A percentile compares a stretch with the other conserved stretches of the same genome.
Conservation (phyloP, 2,329 filamentous ascomycete genomes). For the Calonectria ilicicola region DNA sequence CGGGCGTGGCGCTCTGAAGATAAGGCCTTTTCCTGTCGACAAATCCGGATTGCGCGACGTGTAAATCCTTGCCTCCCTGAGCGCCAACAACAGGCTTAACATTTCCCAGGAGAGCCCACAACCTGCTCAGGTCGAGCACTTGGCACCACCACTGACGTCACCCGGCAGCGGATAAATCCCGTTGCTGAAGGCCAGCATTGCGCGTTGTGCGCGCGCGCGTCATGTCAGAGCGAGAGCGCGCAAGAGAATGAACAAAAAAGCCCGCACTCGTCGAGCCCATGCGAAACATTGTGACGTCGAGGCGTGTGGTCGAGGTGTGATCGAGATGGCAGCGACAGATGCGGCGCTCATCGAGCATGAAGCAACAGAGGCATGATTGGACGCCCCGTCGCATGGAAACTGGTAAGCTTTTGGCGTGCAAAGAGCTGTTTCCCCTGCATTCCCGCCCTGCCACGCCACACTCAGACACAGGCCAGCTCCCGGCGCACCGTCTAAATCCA, state of each 20-base stretch:
- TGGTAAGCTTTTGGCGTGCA: neutral
- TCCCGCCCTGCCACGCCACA: conserved; percentile 23
- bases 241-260: neutral
- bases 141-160: conserved; percentile 38
- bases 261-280: neutral
- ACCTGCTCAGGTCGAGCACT: neutral
- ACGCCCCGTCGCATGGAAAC: neutral
- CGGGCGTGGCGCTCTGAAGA: neutral
- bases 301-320: neutral
- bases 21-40: conserved; percentile 16
- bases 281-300: conserved; percentile 9
- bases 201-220: conserved; percentile 18
- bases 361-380: conserved; percentile 10
- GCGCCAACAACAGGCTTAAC: conserved; percentile 24
- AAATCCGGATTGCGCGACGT: neutral
- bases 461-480: conserved; percentile 31
- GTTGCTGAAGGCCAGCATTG: conserved; percentile 1
- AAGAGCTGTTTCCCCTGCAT: conserved; percentile 32
- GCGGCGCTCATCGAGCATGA: neutral
- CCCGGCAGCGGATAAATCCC: conserved; percentile 15
- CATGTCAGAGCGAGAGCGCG: conserved; percentile 9
- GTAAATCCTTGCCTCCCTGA: conserved; percentile 29
- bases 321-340: neutral
- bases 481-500: conserved; percentile 8
- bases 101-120: neutral